Conservation (phyloP, 306 rosid species). For the Dalbergia cultrata region DNA sequence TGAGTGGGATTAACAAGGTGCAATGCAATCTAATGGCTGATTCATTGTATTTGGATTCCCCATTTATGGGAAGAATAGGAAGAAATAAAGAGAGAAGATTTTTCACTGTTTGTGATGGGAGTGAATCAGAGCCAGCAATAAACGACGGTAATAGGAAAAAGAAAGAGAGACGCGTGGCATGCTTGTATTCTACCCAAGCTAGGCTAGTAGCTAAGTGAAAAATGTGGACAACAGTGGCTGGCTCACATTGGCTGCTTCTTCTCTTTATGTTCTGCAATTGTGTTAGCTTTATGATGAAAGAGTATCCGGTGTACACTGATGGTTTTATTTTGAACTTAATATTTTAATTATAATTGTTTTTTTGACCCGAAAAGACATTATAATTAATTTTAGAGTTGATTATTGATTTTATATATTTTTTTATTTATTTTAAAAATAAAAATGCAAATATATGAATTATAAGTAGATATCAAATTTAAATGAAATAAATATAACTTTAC, state of each 20-base stretch:
- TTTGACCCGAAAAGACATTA: too few species aligned
- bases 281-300: background rate
- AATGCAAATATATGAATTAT: too few species aligned
- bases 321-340: background rate
- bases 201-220: too few species aligned
- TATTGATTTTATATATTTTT: too few species aligned
- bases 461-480: too few species aligned
- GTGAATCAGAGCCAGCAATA: background rate
- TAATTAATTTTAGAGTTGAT: too few species aligned
- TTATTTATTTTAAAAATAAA: too few species aligned
- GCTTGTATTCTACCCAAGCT: too few species aligned
- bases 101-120: background rate
- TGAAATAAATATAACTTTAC: too few species aligned
- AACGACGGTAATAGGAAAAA: background rate
- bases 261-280: background rate
- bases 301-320: too few species aligned
- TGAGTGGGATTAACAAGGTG: slow-evolving; percentile 6
- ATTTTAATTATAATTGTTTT: too few species aligned
- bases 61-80: background rate
- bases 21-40: background rate
- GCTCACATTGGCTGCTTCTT: background rate
- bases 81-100: background rate
- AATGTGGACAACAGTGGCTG: background rate
- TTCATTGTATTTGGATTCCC: background rate
- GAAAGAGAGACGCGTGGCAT: background rate